Percentiles rank a stretch among this genome's conserved stretches.
Conservation (phyloP, 306 rosid species). For the Lithocarpus polystachyus region DNA sequence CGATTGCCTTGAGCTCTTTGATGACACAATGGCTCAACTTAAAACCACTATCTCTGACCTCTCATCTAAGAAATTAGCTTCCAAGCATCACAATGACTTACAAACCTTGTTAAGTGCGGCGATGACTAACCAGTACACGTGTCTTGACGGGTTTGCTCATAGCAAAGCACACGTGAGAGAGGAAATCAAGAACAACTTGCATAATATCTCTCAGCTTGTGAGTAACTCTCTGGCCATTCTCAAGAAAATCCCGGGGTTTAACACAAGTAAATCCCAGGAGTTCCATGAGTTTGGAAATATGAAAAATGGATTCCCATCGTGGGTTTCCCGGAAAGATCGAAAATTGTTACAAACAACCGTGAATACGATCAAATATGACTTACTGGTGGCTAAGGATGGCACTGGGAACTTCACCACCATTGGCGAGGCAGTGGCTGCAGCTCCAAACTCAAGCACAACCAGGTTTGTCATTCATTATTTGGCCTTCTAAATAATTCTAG, state of each 20-base stretch:
- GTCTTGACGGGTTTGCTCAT: constrained; percentile 70
- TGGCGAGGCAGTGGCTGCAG: constrained; percentile 59
- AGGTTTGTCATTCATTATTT: constrained; percentile 32
- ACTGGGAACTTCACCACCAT: constrained; percentile 69
- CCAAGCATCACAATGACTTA: constrained; percentile 26
- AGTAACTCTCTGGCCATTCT: constrained; percentile 75
- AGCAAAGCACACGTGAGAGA: constrained; percentile 30
- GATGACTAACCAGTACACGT: constrained; percentile 82
- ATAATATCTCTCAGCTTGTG: constrained; percentile 40
- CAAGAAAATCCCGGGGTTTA: constrained; percentile 50
- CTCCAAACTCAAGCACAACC: constrained; percentile 80
- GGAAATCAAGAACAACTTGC: constrained; percentile 30
- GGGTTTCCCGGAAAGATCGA: constrained; percentile 54
- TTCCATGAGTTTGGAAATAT: constrained; percentile 52
- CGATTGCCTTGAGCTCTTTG: constrained; percentile 66
- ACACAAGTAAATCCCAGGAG: constrained; percentile 10
- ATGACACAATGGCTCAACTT: constrained; percentile 49
- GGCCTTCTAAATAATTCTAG: background rate
- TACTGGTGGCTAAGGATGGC: constrained; percentile 86
- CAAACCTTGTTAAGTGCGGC: constrained; percentile 73
- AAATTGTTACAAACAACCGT: constrained; percentile 47
- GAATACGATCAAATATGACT: constrained; percentile 43
- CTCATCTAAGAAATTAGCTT: constrained; percentile 9
- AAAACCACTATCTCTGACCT: constrained; percentile 40
- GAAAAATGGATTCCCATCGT: constrained; percentile 55